phyloP scores from a whole-genome alignment of 2,329 filamentous ascomycete genomes.

The Fusarium multiceps region DNA sequence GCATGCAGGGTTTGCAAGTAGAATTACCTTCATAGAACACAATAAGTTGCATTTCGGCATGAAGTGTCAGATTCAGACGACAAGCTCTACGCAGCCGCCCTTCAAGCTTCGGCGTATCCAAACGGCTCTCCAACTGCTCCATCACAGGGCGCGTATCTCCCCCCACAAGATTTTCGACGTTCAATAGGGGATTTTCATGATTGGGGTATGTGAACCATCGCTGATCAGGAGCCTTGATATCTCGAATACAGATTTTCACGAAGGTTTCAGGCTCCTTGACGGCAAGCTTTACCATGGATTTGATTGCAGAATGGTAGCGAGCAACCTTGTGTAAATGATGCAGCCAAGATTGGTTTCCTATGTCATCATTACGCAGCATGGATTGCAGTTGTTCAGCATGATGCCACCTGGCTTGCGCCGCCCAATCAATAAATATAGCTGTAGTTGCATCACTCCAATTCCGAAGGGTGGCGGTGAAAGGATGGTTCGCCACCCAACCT shows the following conservation, averaged over 20 bases:
- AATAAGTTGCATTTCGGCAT: constrained; percentile 50
- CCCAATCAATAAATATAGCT: constrained; percentile 35
- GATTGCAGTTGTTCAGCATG: constrained; percentile 39
- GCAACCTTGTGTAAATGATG: constrained; percentile 43
- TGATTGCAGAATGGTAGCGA: constrained; percentile 44
- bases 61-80: constrained; percentile 39
- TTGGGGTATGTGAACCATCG: not conserved
- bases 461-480: not conserved
- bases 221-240: not conserved
- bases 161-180: not conserved
- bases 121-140: constrained; percentile 14
- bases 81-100: constrained; percentile 36
- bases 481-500: not conserved
- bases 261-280: constrained; percentile 41
- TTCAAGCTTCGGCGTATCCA: not conserved
- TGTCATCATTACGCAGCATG: constrained; percentile 6
- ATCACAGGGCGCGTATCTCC: constrained; percentile 1
- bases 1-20: constrained; percentile 30
- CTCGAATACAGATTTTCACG: not conserved
- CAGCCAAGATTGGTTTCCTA: constrained; percentile 28
- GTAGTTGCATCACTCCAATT: not conserved
- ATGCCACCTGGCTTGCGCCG: constrained; percentile 42
- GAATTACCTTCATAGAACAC: constrained; percentile 48
- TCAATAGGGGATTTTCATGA: not conserved
- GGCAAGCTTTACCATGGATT: constrained; percentile 47